Evolutionary conservation across 2,329 filamentous ascomycete species (phyloP), one percentile per base, ranked within the genome.

Genomic region (Didymellaceae sp.): DNA sequence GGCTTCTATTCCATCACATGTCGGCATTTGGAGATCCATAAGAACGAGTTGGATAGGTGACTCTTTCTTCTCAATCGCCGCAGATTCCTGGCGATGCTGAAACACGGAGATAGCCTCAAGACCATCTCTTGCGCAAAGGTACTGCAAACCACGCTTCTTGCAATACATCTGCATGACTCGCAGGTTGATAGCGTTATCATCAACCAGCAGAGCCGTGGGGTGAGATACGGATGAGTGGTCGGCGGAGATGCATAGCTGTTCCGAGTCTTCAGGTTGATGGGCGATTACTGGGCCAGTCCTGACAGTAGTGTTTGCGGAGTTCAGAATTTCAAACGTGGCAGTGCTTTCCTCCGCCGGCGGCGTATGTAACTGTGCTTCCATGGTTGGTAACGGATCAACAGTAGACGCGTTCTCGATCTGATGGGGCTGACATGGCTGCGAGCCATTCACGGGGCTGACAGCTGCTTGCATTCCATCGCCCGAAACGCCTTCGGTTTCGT

Each of bases 91-190:
- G 7, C 21, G 24, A 8, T 30, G 14, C 1, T 40, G 25, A 8
- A 40, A 40, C 2, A 20, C 25, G 3, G 25, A 40, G 14, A 40
- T 11, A 30, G 38, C 38, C 14, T 40, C 38, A 16, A 40, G 25
- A 2, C 38, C 25, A 11, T 40, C 38, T 40, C 7, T 30, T 25
- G 38, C 38, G 17, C 38, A 40, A 11, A 40, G 2, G 14, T 31
- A 40, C 4, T n/a, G 6, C 38, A 40, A n/a, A 10, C n/a, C 17
- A 11, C 38, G 38, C 24, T 40, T 40, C 24, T 40, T 10, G 18
- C 25, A 40, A 17, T 40, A 40, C 38, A 31, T 40, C 17, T 40
- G 38, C 38, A 40, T 30, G 5, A 40, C 25, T 14, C 38, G 38
- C 6, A 40, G 11, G 9, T 31, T 40, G 1, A 40, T 17, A 4